Evolutionary conservation across 2,329 filamentous ascomycete species (phyloP), one percentile per base, ranked within the genome.

Genomic region (Rhynchosporium agropyri): DNA sequence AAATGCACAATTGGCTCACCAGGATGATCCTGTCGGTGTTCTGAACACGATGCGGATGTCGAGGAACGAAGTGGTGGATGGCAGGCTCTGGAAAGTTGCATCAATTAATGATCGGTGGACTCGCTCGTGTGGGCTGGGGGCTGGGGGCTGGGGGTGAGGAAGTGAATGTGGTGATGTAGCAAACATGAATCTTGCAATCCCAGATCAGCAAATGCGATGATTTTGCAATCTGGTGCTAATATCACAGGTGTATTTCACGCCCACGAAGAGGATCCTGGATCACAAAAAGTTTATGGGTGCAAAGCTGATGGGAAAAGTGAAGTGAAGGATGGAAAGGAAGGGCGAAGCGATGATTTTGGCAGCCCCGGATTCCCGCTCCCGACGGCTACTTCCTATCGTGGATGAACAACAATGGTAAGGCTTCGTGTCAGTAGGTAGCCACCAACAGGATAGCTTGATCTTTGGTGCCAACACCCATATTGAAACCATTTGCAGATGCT

Each of bases 21-120:
- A 40, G 28, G n/a, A 38, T 53, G n/a, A 8, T 38, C 2, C 7
- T 53, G n/a, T n/a, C 33, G 36, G 31, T 53, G 50, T 38, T 40
- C 33, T 26, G n/a, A 33, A 53, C 50, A 40, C 50, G n/a, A 2
- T 53, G 50, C n/a, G 31, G 50, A 38, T 51, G 49, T 13, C 36
- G 49, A 33, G 33, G 29, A 31, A 36, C 26, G 50, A 26, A 10
- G 15, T 53, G 20, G 15, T 12, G 28, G n/a, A 38, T 4, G 15
- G 36, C n/a, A 20, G 50, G n/a, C 2, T 2, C 9, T 53, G 31
- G 33, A 38, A 53, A n/a, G 38, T 7, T 12, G 8, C 26, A 20
- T 38, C 10, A 38, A 38, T 38, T 33, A 20, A 33, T 53, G 36
- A 33, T 53, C 15, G 50, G 31, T 40, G 50, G 36, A 8, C 13